phyloP scores from a whole-genome alignment of 345 rosid species.

The Syzygium oleosum region DNA sequence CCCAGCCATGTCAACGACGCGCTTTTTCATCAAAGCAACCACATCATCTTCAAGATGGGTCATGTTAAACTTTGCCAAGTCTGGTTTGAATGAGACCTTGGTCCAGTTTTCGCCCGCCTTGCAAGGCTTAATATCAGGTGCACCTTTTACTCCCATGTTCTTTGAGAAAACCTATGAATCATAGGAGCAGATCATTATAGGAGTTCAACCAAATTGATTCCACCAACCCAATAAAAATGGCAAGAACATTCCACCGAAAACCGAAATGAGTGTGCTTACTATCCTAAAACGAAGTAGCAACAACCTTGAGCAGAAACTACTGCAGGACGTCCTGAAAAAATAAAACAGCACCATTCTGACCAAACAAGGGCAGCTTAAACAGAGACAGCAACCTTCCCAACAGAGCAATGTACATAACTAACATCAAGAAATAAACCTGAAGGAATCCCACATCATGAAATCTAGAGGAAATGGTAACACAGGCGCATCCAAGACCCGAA shows the following conservation, averaged over 20 bases:
- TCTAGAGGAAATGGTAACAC: not conserved
- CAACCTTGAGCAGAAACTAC: not conserved
- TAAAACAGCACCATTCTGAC: not conserved
- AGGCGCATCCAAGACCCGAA: not conserved
- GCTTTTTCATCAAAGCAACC: slow-evolving; percentile 82
- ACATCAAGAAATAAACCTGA: not conserved
- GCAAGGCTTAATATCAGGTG: slow-evolving; percentile 65
- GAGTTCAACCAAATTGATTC: not conserved
- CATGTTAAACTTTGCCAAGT: slow-evolving; percentile 75
- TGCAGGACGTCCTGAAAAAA: not conserved
- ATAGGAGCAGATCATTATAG: not conserved
- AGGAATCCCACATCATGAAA: not conserved
- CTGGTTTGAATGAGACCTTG: slow-evolving; percentile 84
- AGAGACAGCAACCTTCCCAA: not conserved
- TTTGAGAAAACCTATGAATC: slow-evolving; percentile 59
- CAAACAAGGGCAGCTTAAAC: not conserved
- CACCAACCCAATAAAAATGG: not conserved
- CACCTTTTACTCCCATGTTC: slow-evolving; percentile 82
- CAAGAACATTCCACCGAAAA: not conserved
- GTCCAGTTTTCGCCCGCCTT: slow-evolving; percentile 83
- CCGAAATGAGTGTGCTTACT: not conserved
- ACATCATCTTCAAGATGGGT: slow-evolving; percentile 78
- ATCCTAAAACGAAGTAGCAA: not conserved
- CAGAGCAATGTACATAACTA: not conserved
- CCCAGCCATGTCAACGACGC: slow-evolving; percentile 89